Conservation (phyloP, 768 basidiomycete genomes). For the Leccinum imitatum region DNA sequence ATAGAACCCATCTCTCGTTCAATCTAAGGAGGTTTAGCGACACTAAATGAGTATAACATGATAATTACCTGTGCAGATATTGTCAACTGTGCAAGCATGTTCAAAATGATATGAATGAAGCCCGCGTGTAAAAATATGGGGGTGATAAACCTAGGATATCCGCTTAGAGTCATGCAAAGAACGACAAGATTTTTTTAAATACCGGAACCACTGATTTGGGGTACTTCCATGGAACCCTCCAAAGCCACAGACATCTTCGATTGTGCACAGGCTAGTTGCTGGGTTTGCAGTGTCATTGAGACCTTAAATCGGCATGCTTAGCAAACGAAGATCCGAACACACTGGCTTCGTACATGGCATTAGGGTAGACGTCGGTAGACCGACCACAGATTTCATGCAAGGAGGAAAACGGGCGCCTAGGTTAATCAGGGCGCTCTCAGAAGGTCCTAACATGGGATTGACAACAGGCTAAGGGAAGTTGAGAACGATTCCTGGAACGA, state of each 20-base stretch:
- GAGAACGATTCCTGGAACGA: constrained; percentile 2
- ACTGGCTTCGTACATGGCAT: constrained; percentile 54
- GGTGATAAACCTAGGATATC: constrained; percentile 65
- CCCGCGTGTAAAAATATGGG: constrained; percentile 94
- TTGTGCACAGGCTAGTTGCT: constrained; percentile 61
- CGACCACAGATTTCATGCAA: constrained; percentile 77
- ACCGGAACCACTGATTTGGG: constrained; percentile 61
- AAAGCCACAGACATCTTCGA: constrained; percentile 87
- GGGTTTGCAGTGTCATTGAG: constrained; percentile 86
- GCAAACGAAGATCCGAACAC: constrained; percentile 5
- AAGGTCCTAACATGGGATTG: constrained; percentile 92
- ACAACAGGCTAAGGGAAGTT: constrained; percentile 57
- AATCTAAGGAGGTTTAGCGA: constrained; percentile 47
- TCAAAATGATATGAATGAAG: constrained; percentile 87
- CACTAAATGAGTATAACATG: neutral
- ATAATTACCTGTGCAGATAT: constrained; percentile 69
- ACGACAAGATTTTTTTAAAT: constrained; percentile 20
- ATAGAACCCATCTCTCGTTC: constrained; percentile 90
- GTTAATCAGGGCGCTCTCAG: constrained; percentile 77
- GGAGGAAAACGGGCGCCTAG: constrained; percentile 92
- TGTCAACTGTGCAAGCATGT: constrained; percentile 84
- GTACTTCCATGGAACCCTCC: constrained; percentile 57
- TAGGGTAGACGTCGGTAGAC: constrained; percentile 50
- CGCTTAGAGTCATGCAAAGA: constrained; percentile 44
- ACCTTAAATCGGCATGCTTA: constrained; percentile 41